These are phyloP conservation scores for Pseudonitzschia multiseries DNA, from an alignment of 108 stramenopile species.

Conservation along the genomic window DNA sequence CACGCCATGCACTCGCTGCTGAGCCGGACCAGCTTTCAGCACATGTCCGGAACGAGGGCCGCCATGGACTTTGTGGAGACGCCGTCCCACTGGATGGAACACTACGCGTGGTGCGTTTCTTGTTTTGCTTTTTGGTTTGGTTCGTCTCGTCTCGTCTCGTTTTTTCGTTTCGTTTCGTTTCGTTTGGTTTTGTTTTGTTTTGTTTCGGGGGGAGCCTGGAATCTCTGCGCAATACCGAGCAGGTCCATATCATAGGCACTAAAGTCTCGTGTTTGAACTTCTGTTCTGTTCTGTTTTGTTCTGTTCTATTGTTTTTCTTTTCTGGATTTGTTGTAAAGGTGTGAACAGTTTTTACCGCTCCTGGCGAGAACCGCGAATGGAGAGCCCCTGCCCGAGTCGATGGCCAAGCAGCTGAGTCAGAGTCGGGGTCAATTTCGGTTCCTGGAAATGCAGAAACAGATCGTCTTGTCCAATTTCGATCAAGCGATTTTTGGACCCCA, in stretches of 20 bases:
- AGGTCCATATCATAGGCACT: too few relatives aligned
- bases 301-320: background rate
- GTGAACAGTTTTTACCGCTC: conserved; percentile 54
- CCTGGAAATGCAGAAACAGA: conserved; percentile 80
- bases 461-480: conserved; percentile 78
- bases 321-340: conserved; percentile 10
- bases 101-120: conserved; percentile 50
- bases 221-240: too few relatives aligned
- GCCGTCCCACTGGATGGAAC: conserved; percentile 81
- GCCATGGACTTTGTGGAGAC: conserved; percentile 93
- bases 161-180: too few relatives aligned
- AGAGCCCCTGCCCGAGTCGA: conserved; percentile 52
- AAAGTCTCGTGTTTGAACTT: too few relatives aligned
- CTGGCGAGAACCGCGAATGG: conserved; percentile 58
- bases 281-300: too few relatives aligned
- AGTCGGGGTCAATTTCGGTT: conserved; percentile 67
- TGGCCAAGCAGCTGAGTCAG: conserved; percentile 45
- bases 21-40: conserved; percentile 93
- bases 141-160: too few relatives aligned
- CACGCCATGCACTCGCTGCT: conserved; percentile 95
- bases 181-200: too few relatives aligned
- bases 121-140: too few relatives aligned
- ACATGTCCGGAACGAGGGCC: conserved; percentile 91
- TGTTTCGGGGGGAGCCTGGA: too few relatives aligned
- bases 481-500: conserved; percentile 72